Evolutionary conservation across 2,329 filamentous ascomycete genomes (phyloP), one percentile per base, ranked within the genome.

Genomic region (Setomelanomma holmii): DNA sequence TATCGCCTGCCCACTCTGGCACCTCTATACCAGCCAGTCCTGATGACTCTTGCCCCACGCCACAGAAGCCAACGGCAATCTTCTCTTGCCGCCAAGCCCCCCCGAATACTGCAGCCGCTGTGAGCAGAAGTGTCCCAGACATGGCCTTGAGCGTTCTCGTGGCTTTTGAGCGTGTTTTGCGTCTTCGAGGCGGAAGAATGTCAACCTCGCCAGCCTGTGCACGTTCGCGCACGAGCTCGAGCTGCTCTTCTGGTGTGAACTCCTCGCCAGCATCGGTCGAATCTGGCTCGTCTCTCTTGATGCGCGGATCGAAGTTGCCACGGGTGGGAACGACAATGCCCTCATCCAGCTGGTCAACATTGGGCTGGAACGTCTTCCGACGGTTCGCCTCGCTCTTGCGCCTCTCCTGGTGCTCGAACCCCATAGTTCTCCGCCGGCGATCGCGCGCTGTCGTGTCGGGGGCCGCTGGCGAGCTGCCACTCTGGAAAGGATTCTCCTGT

Each of bases 1-100:
- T 76, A 8, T 86, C 80, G 43, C 86, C 80, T 7, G 90, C 81
- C 81, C 86, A 90, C 40, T 90, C 86, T 3, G 93, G 93, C 16
- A 96, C 80, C 20, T 84, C 81, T 11, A 89, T 80, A 23, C 86
- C 83, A 10, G 82, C 79, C 46, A 87, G 68, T 17, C 80, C 81
- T 60, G 79, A 82, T 5, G 82, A 84, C 41, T 85, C 80, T 20
- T 89, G 56, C 4, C 79, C 95, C 46, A 96, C 84, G 11, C 93
- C 92, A 71, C 95, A 99, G 71, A 96, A 99, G 27, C 96, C 95
- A 17, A 98, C 91, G 14, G 91, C 89, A n/a, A 96, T 80, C 81
- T 98, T 98, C 76, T 99, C 95, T 71, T 96, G 91, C 42, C 93
- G 84, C 79, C 93, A 99, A 84, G 93, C 95, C 7, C 85, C 85